These are phyloP conservation scores for Aspergillus hortae DNA, from an alignment of 2,329 filamentous ascomycete genomes.

Conservation along the genomic window DNA sequence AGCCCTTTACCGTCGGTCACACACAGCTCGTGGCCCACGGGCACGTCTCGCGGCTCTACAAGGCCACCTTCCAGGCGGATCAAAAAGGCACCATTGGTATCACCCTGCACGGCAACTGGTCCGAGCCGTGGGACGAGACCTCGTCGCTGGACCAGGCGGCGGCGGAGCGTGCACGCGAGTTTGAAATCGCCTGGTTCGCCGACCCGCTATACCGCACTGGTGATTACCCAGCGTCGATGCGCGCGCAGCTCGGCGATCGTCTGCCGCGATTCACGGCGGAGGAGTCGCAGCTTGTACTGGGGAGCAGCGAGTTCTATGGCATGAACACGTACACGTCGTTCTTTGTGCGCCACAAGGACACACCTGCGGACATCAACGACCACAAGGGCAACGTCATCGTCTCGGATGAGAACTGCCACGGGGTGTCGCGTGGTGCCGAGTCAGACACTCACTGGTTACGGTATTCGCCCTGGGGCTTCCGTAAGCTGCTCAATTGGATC, in stretches of 20 bases:
- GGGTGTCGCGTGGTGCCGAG: slow-evolving; percentile 69
- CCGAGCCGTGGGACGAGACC: slow-evolving; percentile 71
- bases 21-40: slow-evolving; percentile 73
- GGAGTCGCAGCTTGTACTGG: slow-evolving; percentile 65
- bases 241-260: slow-evolving; percentile 70
- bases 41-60: slow-evolving; percentile 69
- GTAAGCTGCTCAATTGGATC: slow-evolving; percentile 68
- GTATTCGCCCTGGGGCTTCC: slow-evolving; percentile 68
- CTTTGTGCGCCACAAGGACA: slow-evolving; percentile 68
- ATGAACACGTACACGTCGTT: slow-evolving; percentile 87
- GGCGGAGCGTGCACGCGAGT: slow-evolving; percentile 72
- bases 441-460: slow-evolving; percentile 76
- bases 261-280: slow-evolving; percentile 69
- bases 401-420: slow-evolving; percentile 63
- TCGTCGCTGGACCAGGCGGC: slow-evolving; percentile 69
- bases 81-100: slow-evolving; percentile 73
- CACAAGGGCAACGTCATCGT: slow-evolving; percentile 70
- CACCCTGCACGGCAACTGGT: slow-evolving; percentile 72
- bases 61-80: slow-evolving; percentile 69
- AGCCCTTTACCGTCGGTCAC: slow-evolving; percentile 75
- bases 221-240: slow-evolving; percentile 75
- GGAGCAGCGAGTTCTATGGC: slow-evolving; percentile 81
- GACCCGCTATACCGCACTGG: slow-evolving; percentile 73
- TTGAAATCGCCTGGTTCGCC: slow-evolving; percentile 77
- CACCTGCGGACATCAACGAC: slow-evolving; percentile 54